Evolutionary conservation across 768 basidiomycete genomes (phyloP), one percentile per base, ranked within the genome.

Genomic region (Tremella mesenterica): DNA sequence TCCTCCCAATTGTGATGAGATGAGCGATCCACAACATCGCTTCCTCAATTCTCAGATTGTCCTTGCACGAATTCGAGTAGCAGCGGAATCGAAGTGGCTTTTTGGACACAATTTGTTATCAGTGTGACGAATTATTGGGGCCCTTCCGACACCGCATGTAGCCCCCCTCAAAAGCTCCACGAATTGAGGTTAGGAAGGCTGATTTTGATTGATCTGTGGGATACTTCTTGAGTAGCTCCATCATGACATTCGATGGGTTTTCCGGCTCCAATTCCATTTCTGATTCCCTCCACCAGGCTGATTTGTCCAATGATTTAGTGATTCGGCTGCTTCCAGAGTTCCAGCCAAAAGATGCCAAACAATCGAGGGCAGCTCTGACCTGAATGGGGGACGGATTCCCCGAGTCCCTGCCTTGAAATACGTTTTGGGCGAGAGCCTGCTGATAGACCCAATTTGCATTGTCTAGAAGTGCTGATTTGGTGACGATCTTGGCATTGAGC

Each of bases 381-480:
- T 59, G 54, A 16, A 36, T 20, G 4, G 5, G 21, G 9, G 49
- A n/a, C 13, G 58, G 58, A n/a, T 41, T 48, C 18, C 21, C 28
- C 2, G 28, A 26, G 9, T 16, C 28, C 10, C 23, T 9, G 6
- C 56, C 52, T 7, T 34, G n/a, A 21, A 60, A 48, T 10, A 57
- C 39, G 7, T 48, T 43, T 7, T 14, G 6, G 8, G 44, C 20
- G 14, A 21, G 14, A 23, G 58, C 58, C 36, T 56, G 53, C 23
- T 59, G 50, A 26, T 53, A 53, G 5, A 62, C 58, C 58, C 58
- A 62, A 43, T 56, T 59, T 21, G 61, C 61, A 41, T 62, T 62
- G 14, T 26, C 50, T 7, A 62, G 54, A 23, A 12, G 21, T 10
- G 13, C 43, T 21, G 10, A 23, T 23, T 44, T 44, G 10, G 43